Conservation (phyloP, 2,329 filamentous ascomycete species). For the Aspergillus sp. region DNA sequence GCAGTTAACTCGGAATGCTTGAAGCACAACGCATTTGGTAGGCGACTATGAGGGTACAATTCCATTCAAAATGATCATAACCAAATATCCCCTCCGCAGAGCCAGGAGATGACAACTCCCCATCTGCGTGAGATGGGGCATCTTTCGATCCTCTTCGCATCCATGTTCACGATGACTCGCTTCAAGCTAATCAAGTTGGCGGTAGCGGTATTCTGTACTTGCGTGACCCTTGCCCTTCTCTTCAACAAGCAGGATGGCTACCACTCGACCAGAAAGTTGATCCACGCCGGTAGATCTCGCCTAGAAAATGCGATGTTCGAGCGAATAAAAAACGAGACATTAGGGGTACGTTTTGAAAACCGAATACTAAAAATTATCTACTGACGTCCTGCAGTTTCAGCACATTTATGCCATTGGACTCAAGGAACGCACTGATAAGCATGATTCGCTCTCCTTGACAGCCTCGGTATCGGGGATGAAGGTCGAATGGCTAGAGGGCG, state of each 20-base stretch:
- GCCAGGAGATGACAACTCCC: not conserved
- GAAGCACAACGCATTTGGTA: slow-evolving; percentile 1
- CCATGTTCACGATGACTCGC: slow-evolving; percentile 1
- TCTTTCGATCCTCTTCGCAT: not conserved
- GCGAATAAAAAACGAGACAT: slow-evolving; percentile 27
- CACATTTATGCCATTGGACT: slow-evolving; percentile 50
- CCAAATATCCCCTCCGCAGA: not conserved
- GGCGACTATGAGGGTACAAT: not conserved
- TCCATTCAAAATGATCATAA: not conserved
- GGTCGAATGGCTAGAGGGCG: slow-evolving; percentile 47
- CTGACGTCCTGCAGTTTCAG: slow-evolving; percentile 35
- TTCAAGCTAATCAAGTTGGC: slow-evolving; percentile 7
- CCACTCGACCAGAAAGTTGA: slow-evolving; percentile 5
- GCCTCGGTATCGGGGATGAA: slow-evolving; percentile 44
- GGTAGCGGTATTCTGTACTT: slow-evolving; percentile 4
- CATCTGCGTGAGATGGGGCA: not conserved
- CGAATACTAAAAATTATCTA: not conserved
- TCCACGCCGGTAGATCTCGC: slow-evolving; percentile 8
- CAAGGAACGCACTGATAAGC: slow-evolving; percentile 50
- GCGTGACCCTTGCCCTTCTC: not conserved
- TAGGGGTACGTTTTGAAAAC: slow-evolving; percentile 22
- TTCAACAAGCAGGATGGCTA: slow-evolving; percentile 10
- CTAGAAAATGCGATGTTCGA: slow-evolving; percentile 20
- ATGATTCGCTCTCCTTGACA: slow-evolving; percentile 49
- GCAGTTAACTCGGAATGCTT: not conserved